Evolutionary conservation across 257 asterid genomes (phyloP).

Genomic region (Echites panduratus): DNA sequence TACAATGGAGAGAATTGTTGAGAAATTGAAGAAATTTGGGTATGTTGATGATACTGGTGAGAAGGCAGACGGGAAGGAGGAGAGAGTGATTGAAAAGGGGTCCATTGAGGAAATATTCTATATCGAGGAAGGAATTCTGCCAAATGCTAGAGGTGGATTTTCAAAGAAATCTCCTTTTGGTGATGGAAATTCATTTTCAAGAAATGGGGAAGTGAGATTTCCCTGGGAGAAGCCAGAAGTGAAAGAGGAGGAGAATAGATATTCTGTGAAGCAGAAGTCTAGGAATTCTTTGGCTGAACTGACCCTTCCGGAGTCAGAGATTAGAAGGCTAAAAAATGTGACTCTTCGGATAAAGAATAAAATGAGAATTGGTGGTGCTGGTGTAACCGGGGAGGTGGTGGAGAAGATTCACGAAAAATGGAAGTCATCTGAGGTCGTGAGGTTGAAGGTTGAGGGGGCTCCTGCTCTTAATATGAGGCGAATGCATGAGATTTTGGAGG

Average conservation of each 20-base stretch:
- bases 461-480: constrained; percentile 94
- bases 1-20: constrained; percentile 91
- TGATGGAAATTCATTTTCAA: constrained; percentile 35
- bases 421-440: constrained; percentile 72
- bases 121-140: constrained; percentile 79
- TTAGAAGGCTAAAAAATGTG: constrained; percentile 62
- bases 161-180: constrained; percentile 53
- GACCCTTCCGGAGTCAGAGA: constrained; percentile 80
- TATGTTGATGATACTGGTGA: constrained; percentile 59
- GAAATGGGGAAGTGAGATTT: constrained; percentile 48
- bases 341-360: constrained; percentile 66
- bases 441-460: constrained; percentile 85
- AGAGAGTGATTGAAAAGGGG: constrained; percentile 57
- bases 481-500: constrained; percentile 87
- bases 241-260: constrained; percentile 25
- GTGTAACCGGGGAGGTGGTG: constrained; percentile 74
- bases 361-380: constrained; percentile 63
- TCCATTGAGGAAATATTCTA: constrained; percentile 76
- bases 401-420: constrained; percentile 77
- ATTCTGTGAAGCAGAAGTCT: constrained; percentile 51
- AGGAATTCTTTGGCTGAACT: constrained; percentile 61
- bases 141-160: constrained; percentile 76
- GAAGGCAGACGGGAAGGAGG: constrained; percentile 21
- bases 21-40: constrained; percentile 81
- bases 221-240: constrained; percentile 70